phyloP scores from a whole-genome alignment of 305 asterid genomes.

The Solanum hybrid region DNA sequence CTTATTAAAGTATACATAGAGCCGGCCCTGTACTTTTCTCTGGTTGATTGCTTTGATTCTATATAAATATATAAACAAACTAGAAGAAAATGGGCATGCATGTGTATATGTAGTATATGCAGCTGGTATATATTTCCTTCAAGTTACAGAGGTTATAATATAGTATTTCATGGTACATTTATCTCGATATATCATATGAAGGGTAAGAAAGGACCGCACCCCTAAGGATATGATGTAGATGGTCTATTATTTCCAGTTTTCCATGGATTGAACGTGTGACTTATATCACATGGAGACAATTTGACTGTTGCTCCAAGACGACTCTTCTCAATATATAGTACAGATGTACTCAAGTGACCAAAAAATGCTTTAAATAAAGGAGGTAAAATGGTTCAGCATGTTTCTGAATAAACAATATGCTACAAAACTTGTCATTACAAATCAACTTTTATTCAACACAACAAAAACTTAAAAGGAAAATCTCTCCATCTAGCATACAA shows the following conservation, averaged over 20 bases:
- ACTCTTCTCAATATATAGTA: not conserved
- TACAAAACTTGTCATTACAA: not conserved
- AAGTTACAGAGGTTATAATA: not conserved
- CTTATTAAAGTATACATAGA: too few relatives aligned
- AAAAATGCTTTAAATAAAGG: not conserved
- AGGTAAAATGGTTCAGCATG: not conserved
- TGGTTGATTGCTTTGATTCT: not conserved
- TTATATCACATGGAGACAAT: not conserved
- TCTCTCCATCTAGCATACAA: not conserved
- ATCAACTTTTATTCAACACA: not conserved
- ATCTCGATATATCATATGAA: not conserved
- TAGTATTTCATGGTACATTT: not conserved
- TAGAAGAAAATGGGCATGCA: not conserved
- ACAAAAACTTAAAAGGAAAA: not conserved
- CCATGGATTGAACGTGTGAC: fast-evolving
- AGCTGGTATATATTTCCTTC: not conserved
- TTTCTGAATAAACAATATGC: not conserved
- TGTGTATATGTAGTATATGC: not conserved
- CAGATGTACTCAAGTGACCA: not conserved
- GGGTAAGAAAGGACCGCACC: not conserved
- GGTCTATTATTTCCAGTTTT: not conserved
- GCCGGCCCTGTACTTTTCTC: not conserved
- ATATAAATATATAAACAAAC: not conserved
- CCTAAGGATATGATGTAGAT: not conserved
- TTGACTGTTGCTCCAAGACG: not conserved